A percentile compares a stretch with the other conserved stretches of the same genome.
These are phyloP conservation scores for Trichosanthes cucumerina DNA, from an alignment of 306 rosid genomes.

Conservation along the genomic window DNA sequence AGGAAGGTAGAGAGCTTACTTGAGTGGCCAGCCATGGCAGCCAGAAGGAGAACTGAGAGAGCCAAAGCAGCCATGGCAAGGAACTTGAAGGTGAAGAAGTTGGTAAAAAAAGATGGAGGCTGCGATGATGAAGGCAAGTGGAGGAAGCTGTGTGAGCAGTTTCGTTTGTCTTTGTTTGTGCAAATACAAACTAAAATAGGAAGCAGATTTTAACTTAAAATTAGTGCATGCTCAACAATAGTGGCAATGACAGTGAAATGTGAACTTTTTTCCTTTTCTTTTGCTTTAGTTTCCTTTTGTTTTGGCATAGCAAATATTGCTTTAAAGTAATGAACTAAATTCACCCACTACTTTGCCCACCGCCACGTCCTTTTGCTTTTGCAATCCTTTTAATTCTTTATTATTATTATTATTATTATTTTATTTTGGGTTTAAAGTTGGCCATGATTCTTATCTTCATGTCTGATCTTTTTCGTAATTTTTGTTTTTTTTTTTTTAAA, in stretches of 20 bases:
- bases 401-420: not conserved
- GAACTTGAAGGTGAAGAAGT: not conserved
- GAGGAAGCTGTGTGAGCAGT: not conserved
- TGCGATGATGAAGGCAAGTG: not conserved
- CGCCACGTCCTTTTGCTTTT: slow-evolving; percentile 4
- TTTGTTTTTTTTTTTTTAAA: not conserved
- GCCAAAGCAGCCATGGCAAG: slow-evolving; percentile 40
- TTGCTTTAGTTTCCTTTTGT: not conserved
- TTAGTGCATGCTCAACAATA: not conserved
- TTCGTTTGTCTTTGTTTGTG: not conserved
- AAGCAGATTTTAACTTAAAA: not conserved
- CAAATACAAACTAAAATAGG: not conserved
- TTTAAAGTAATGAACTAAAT: not conserved
- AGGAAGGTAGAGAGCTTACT: slow-evolving; percentile 30
- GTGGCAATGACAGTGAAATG: not conserved
- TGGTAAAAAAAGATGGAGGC: not conserved
- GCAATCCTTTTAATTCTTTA: not conserved
- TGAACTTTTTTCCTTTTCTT: not conserved
- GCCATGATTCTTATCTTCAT: not conserved
- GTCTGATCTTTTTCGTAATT: not conserved
- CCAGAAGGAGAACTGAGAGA: slow-evolving; percentile 40
- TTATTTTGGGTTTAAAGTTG: not conserved
- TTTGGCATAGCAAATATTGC: not conserved
- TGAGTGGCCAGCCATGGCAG: slow-evolving; percentile 36
- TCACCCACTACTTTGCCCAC: not conserved